These are phyloP conservation scores for Vigna hirtella DNA, from an alignment of 306 rosid genomes.

Conservation along the genomic window DNA sequence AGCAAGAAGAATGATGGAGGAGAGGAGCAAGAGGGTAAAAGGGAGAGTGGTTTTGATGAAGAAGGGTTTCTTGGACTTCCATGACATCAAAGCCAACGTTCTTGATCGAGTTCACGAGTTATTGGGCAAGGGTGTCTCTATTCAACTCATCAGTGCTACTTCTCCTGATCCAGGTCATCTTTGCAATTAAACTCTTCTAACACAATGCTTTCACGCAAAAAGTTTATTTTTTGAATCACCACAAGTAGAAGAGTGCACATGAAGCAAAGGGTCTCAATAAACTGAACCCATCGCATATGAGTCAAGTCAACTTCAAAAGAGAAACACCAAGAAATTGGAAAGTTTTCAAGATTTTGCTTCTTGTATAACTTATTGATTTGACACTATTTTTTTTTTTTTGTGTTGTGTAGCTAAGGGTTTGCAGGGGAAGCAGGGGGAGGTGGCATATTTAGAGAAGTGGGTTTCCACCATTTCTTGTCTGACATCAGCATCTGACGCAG, in stretches of 20 bases:
- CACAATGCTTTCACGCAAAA: conserved; percentile 23
- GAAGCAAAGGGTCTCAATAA: conserved; percentile 12
- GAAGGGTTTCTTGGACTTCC: conserved; percentile 74
- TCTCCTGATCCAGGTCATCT: conserved; percentile 66
- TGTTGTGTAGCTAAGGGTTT: conserved; percentile 49
- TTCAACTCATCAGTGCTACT: conserved; percentile 72
- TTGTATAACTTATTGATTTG: background rate
- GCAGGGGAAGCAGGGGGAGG: conserved; percentile 64
- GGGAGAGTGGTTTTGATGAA: conserved; percentile 78
- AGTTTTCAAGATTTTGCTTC: background rate
- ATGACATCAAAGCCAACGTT: conserved; percentile 69
- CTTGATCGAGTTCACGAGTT: conserved; percentile 82
- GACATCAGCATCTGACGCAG: conserved; percentile 54
- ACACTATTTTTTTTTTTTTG: no score
- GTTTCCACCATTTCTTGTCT: conserved; percentile 53
- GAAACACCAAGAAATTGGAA: background rate
- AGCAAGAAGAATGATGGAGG: conserved; percentile 11
- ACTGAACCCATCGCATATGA: no score
- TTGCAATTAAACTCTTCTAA: background rate
- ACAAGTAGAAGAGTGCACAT: conserved; percentile 2
- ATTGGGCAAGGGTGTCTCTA: conserved; percentile 79
- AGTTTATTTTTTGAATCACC: background rate
- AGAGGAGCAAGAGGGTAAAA: conserved; percentile 43
- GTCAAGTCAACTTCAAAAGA: background rate
- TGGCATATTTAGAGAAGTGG: conserved; percentile 76